Percentiles rank a stretch among this genome's conserved stretches.
Evolutionary conservation across 1,284 basidiomycete genomes (phyloP).

Genomic region (Cryptococcus wingfieldii): DNA sequence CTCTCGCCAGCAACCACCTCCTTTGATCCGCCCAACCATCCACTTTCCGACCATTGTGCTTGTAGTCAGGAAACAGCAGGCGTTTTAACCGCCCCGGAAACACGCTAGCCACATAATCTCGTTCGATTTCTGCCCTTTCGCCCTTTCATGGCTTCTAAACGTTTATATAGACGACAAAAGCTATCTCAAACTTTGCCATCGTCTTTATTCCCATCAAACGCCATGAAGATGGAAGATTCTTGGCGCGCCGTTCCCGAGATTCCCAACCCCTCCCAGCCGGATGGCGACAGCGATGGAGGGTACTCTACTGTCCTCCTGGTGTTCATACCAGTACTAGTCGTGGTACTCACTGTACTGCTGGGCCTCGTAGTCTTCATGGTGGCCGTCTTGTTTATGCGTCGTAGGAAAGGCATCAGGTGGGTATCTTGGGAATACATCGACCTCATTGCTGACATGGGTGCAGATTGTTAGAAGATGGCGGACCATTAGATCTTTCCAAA

Average conservation of each 20-base stretch:
- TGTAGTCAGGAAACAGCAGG: not conserved
- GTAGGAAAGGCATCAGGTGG: conserved; percentile 65
- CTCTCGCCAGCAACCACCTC: not conserved
- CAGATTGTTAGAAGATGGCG: conserved; percentile 76
- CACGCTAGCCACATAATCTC: not conserved
- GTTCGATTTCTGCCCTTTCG: not conserved
- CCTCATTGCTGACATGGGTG: conserved; percentile 21
- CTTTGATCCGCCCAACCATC: not conserved
- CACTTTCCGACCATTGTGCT: not conserved
- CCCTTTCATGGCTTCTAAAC: not conserved
- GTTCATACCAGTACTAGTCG: conserved; percentile 75
- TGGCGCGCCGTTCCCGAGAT: conserved; percentile 3
- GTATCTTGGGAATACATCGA: conserved; percentile 10
- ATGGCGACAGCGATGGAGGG: conserved; percentile 17
- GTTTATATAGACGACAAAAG: not conserved
- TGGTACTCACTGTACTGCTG: conserved; percentile 87
- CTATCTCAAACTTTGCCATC: conserved; percentile 25
- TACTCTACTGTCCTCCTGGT: conserved; percentile 36
- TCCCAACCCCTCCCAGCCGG: not conserved
- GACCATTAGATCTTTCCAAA: conserved; percentile 86
- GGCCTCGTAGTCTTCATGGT: conserved; percentile 84
- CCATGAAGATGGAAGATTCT: conserved; percentile 3
- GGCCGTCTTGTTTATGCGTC: conserved; percentile 75
- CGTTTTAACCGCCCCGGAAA: not conserved
- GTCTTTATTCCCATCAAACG: conserved; percentile 27